Evolutionary conservation across 192 early-diverging fungal species (phyloP).

Genomic region (Umbelopsis sp.): DNA sequence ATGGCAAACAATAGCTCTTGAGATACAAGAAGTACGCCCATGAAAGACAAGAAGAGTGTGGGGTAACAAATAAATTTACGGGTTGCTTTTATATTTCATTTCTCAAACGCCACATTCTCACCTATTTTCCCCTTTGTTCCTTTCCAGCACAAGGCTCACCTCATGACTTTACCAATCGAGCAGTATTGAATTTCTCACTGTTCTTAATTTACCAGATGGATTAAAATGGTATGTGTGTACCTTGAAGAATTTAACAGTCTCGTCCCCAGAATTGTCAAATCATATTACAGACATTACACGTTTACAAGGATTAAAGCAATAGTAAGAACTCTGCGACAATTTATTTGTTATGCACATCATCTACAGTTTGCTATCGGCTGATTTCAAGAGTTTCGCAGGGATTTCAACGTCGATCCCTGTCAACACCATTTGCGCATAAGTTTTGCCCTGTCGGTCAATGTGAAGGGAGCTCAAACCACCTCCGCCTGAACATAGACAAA

Average conservation of each 20-base stretch:
- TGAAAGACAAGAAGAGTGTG: neutral
- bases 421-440: constrained; percentile 65
- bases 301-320: too few species aligned
- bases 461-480: constrained; percentile 63
- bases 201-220: neutral
- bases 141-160: neutral
- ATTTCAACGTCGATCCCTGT: constrained; percentile 53
- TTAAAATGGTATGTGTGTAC: too few species aligned
- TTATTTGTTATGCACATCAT: too few species aligned
- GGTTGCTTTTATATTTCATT: neutral
- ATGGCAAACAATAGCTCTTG: too few species aligned
- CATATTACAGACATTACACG: too few species aligned
- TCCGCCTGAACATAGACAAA: constrained; percentile 41
- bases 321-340: too few species aligned
- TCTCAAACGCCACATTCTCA: neutral
- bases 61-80: neutral
- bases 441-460: constrained; percentile 70
- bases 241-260: too few species aligned
- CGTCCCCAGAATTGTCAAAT: too few species aligned
- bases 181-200: neutral
- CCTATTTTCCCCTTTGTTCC: neutral
- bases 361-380: constrained; percentile 2
- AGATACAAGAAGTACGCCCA: neutral
- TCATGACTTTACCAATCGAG: constrained; percentile 22
- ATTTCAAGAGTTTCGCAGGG: constrained; percentile 32